These are phyloP conservation scores for Aspergillus persii DNA, from an alignment of 2,329 filamentous ascomycete species.

Conservation along the genomic window DNA sequence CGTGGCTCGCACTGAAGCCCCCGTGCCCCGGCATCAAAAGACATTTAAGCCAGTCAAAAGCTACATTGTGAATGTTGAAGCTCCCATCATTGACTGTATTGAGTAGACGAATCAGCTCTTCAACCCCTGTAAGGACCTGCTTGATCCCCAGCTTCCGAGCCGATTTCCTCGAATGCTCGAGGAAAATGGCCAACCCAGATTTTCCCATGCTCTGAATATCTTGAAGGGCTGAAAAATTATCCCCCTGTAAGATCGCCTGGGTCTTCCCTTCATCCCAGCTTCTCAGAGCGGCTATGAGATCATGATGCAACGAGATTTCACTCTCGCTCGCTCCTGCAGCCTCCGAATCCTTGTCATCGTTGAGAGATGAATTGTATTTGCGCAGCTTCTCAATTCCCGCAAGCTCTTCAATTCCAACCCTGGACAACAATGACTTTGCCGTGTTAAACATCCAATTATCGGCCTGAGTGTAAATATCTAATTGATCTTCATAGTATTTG, in stretches of 20 bases:
- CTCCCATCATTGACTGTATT: constrained; percentile 47
- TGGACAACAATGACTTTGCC: constrained; percentile 52
- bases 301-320: constrained; percentile 36
- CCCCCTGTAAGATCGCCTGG: constrained; percentile 45
- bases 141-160: constrained; percentile 40
- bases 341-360: constrained; percentile 16
- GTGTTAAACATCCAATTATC: constrained; percentile 59
- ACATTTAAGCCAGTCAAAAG: constrained; percentile 53
- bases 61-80: constrained; percentile 51
- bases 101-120: constrained; percentile 41
- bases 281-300: constrained; percentile 45
- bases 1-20: constrained; percentile 5
- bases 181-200: constrained; percentile 53
- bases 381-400: constrained; percentile 42
- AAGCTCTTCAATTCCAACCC: constrained; percentile 48
- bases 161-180: constrained; percentile 54
- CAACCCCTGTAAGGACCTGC: constrained; percentile 39
- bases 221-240: constrained; percentile 49
- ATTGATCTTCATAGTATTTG: constrained; percentile 55
- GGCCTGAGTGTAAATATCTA: constrained; percentile 53
- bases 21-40: constrained; percentile 47
- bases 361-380: constrained; percentile 22
- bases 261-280: constrained; percentile 48
- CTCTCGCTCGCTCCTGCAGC: constrained; percentile 15
- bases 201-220: constrained; percentile 48